These are phyloP conservation scores for Macrophomina pseudophaseolina DNA, from an alignment of 2,329 filamentous ascomycete genomes.

Conservation along the genomic window DNA sequence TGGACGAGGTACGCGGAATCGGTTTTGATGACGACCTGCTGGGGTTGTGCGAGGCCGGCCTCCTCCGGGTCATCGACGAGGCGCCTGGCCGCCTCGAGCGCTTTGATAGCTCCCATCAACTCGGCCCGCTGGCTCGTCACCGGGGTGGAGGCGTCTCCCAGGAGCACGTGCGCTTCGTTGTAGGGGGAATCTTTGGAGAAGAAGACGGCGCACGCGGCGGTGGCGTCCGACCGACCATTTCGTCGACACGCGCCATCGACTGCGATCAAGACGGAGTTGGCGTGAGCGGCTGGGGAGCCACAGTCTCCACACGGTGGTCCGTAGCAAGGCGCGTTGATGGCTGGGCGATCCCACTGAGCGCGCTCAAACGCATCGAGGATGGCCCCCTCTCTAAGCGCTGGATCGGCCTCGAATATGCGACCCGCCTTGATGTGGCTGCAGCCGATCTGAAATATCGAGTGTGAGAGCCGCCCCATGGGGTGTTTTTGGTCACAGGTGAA, in stretches of 20 bases:
- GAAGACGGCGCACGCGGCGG: neutral
- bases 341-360: neutral
- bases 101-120: neutral
- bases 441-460: too few relatives aligned
- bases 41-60: neutral
- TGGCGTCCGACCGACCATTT: neutral
- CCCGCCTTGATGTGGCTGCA: neutral
- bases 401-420: neutral
- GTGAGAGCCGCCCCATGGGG: too few relatives aligned
- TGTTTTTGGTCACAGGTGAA: too few relatives aligned
- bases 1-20: neutral
- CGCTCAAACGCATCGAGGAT: neutral
- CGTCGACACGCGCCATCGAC: constrained; percentile 4
- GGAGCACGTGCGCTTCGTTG: neutral
- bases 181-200: neutral
- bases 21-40: neutral
- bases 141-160: neutral
- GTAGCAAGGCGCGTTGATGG: neutral
- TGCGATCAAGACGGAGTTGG: neutral
- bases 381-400: neutral
- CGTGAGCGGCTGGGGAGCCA: neutral
- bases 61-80: neutral
- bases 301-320: neutral
- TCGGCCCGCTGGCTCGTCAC: neutral
- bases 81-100: neutral